Base-by-base conservation (phyloP, 2,329 filamentous ascomycete genomes). In the Tetracladium maxilliforme region DNA sequence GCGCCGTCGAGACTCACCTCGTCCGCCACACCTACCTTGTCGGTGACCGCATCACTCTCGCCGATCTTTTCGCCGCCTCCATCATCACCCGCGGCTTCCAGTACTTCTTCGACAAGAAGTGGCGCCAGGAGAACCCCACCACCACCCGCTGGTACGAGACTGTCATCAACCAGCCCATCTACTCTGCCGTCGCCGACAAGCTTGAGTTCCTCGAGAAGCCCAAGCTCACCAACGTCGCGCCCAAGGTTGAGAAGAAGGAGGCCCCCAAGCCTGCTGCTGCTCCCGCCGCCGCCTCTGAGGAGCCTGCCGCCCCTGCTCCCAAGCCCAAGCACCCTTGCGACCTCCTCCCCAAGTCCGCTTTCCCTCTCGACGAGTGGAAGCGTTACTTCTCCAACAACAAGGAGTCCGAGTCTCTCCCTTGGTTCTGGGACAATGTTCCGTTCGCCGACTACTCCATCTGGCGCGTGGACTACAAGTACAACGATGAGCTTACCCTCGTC, bases 281-380 rank as follows among this genome's bases (percentile, higher is more conserved):
- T 36, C 47, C 55, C 26, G 52, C 54, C 44, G 38, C 45, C 21
- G 47, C 54, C 30, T 56, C 58, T 21, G 67, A 72, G 35, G 64
- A 69, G 37, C 61, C 61, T 25, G 47, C 54, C 32, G 48, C 49
- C 25, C 56, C 64, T 30, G 69, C 72, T 35, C 81, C 83, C 48
- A 95, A 94, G 76, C 59, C 86, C 51, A 98, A 95, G 79, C 90
- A 98, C 68, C 86, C 90, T 42, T 69, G 92, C 38, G 87, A 93
- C 56, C 55, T 70, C 40, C 79, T 95, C 28, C 72, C 75, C 47
- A 78, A 75, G 52, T 63, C 90, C 33, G 73, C 76, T 30, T 70
- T 93, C 49, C 66, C 78, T 42, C 70, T 98, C 30, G 90, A 98
- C 51, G 90, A 98, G 62, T 93, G 78, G 81, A 98, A 98, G 79